phyloP scores from a whole-genome alignment of 202 grass and related monocot genomes.

The Dendrocalamus latiflorus region DNA sequence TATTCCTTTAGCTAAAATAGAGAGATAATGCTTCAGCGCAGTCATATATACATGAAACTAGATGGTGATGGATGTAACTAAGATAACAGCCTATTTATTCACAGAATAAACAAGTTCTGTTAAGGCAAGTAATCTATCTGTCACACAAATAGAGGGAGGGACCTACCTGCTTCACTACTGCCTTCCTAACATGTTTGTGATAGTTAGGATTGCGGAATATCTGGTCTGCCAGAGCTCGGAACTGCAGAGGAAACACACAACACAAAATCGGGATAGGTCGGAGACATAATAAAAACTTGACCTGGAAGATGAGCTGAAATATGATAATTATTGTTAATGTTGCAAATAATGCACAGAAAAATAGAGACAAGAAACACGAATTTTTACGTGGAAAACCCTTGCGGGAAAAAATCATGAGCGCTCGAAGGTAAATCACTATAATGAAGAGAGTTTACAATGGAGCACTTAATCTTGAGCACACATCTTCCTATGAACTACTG shows the following conservation, averaged over 20 bases:
- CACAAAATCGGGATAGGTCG: too few species aligned
- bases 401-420: too few species aligned
- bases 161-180: conserved; percentile 74
- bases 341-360: too few species aligned
- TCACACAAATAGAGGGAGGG: neutral
- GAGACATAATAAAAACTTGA: neutral
- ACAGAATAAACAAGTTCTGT: neutral
- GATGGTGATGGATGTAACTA: neutral
- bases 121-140: conserved; percentile 21
- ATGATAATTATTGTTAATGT: neutral
- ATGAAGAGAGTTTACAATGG: too few species aligned
- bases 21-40: conserved; percentile 28
- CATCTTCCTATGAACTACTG: too few species aligned
- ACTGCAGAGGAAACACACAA: conserved; percentile 42
- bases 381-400: too few species aligned
- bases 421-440: too few species aligned
- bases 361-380: too few species aligned
- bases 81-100: neutral
- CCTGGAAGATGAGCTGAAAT: neutral
- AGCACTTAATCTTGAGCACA: too few species aligned
- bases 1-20: conserved; percentile 82
- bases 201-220: conserved; percentile 97
- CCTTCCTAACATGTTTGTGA: conserved; percentile 83
- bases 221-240: conserved; percentile 98
- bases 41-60: conserved; percentile 7